phyloP scores from a whole-genome alignment of 108 stramenopile genomes.

The Schizochytrium sp. region DNA sequence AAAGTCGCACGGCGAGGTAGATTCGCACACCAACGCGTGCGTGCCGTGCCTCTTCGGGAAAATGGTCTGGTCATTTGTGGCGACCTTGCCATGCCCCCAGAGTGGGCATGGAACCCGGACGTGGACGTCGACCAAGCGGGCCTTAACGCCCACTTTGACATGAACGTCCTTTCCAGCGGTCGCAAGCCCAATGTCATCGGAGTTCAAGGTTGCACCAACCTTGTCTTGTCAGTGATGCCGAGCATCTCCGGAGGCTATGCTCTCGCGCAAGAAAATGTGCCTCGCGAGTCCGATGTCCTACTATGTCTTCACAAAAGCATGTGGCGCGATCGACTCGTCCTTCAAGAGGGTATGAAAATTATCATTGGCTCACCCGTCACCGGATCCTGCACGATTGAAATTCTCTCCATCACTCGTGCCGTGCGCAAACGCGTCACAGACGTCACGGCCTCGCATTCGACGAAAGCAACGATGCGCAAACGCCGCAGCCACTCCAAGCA shows the following conservation, averaged over 20 bases:
- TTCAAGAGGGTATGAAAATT: background rate
- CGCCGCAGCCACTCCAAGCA: background rate
- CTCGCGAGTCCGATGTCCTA: background rate
- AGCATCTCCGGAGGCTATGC: background rate
- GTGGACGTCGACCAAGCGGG: background rate
- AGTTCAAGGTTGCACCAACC: background rate
- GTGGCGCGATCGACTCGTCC: background rate
- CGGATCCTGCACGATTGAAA: background rate
- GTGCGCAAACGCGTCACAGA: background rate
- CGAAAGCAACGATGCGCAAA: too few species aligned
- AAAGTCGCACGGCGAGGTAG: background rate
- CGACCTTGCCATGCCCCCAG: background rate
- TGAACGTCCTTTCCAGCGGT: background rate
- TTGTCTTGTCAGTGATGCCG: background rate
- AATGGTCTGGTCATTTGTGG: background rate
- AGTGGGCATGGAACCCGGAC: background rate
- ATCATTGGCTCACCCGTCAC: background rate
- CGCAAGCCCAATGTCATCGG: background rate
- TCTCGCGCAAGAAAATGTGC: background rate
- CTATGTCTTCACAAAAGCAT: constrained; percentile 1
- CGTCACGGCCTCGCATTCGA: too few species aligned
- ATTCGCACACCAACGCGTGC: background rate
- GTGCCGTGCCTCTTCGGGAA: background rate
- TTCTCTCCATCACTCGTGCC: background rate
- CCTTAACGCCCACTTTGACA: background rate